Evolutionary conservation across 2,329 filamentous ascomycete species (phyloP).

Genomic region (Epichloe sibirici): DNA sequence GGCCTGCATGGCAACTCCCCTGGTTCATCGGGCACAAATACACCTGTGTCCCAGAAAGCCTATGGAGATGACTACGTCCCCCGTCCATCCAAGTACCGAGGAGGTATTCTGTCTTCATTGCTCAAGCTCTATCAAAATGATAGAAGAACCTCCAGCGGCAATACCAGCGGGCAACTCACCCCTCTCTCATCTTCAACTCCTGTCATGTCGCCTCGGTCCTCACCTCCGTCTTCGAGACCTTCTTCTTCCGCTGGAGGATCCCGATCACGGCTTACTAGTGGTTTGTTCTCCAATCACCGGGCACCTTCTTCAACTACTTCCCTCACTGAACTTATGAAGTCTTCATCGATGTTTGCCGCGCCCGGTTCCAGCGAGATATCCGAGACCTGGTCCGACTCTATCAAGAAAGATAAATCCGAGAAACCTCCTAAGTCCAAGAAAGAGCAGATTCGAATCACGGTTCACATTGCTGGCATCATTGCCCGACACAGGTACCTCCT

Average conservation of each 20-base stretch:
- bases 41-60: slow-evolving; percentile 33
- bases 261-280: slow-evolving; percentile 23
- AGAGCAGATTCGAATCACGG: slow-evolving; percentile 34
- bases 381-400: slow-evolving; percentile 31
- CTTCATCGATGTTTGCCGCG: slow-evolving; percentile 38
- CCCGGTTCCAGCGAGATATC: slow-evolving; percentile 33
- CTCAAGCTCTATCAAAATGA: slow-evolving; percentile 55
- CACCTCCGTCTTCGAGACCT: slow-evolving; percentile 28
- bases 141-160: slow-evolving; percentile 18
- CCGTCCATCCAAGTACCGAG: slow-evolving; percentile 54
- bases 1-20: slow-evolving; percentile 20
- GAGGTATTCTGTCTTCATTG: slow-evolving; percentile 60
- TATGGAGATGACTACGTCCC: slow-evolving; percentile 47
- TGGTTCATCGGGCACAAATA: slow-evolving; percentile 23
- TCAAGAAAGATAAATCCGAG: slow-evolving; percentile 27
- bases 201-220: slow-evolving; percentile 28
- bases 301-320: slow-evolving; percentile 31
- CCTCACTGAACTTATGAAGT: slow-evolving; percentile 39
- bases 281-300: slow-evolving; percentile 29
- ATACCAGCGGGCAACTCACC: slow-evolving; percentile 29
- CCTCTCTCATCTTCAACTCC: slow-evolving; percentile 27
- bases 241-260: slow-evolving; percentile 23
- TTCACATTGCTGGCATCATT: slow-evolving; percentile 56
- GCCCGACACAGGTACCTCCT: slow-evolving; percentile 72
- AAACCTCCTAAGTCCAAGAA: slow-evolving; percentile 25